Percentiles rank a stretch among this genome's conserved stretches.
Conservation (phyloP, 768 basidiomycete species). For the Amylocystis lapponica region DNA sequence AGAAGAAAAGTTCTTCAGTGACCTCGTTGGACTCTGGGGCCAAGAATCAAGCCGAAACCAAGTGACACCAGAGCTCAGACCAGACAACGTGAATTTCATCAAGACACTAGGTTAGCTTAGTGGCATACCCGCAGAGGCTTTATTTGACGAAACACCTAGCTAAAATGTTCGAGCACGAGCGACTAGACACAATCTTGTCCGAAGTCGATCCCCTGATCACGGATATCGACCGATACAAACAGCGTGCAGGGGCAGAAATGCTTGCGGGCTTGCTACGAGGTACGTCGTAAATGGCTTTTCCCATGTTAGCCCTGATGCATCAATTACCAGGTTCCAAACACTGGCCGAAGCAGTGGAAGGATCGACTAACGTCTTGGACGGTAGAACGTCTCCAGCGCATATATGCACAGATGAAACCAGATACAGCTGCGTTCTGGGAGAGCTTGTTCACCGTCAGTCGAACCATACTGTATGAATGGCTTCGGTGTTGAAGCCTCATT, state of each 20-base stretch:
- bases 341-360: constrained; percentile 54
- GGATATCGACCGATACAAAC: constrained; percentile 77
- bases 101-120: constrained; percentile 40
- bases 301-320: constrained; percentile 6
- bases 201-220: constrained; percentile 56
- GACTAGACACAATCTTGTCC: constrained; percentile 46
- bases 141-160: constrained; percentile 34
- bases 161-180: constrained; percentile 55
- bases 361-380: constrained; percentile 71
- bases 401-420: constrained; percentile 75
- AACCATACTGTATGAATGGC: not conserved
- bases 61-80: constrained; percentile 49
- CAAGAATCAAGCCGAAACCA: constrained; percentile 70
- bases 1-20: constrained; percentile 53
- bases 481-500: not conserved
- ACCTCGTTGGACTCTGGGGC: constrained; percentile 62
- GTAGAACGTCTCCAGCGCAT: constrained; percentile 53
- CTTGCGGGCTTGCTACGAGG: constrained; percentile 72
- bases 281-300: constrained; percentile 22
- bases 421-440: constrained; percentile 77
- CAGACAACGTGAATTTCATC: constrained; percentile 43
- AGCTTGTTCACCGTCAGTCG: constrained; percentile 50
- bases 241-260: constrained; percentile 73
- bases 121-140: not conserved
- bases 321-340: constrained; percentile 66